Evolutionary conservation across 345 rosid species (phyloP), one percentile per base, ranked within the genome.

Genomic region (Viola odorata): DNA sequence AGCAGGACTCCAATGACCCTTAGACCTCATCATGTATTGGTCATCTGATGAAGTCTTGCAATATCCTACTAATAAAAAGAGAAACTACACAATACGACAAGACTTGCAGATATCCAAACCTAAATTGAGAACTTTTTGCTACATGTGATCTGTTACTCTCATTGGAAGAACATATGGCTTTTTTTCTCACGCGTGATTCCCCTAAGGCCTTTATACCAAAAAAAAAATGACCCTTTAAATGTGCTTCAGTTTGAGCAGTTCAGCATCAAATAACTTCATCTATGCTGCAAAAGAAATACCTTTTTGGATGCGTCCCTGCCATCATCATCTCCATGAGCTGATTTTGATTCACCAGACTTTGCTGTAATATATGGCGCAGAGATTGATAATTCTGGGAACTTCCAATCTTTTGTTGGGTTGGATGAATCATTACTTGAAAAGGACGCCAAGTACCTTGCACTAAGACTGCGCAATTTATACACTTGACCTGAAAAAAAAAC

Each of bases 341-440:
- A 63, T 68, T 66, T 74, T 13, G 58, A 57, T 71, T 74, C 81
- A 50, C 58, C 61, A 37, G 32, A 23, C 32, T 15, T 66, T 45
- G 14, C 41, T 12, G 65, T 36, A 55, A 69, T 69, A 65, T 32
- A 66, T 72, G 72, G 50, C 68, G 58, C 62, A 32, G 62, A 63
- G 39, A 67, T 64, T 15, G 86, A 80, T 58, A 89, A 73, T 59
- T 79, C 84, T 49, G 96, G 89, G 75, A 84, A 89, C 36, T 83
- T 85, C 98, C 98, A 89, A 42, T 84, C 91, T 73, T 77, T 82
- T 23, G 98, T 87, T 60, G 96, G 98, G 81, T 85, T 80, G 50
- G 91, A 89, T 64, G 96, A 79, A 79, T 91, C 87, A 58, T 87
- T 89, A 14, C 68, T 77, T 23, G 91, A 64, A 75, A 87, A 65